A percentile compares a stretch with the other conserved stretches of the same genome.
phyloP scores from a whole-genome alignment of 2,329 filamentous ascomycete genomes.

The Botrytis hyacinthi region DNA sequence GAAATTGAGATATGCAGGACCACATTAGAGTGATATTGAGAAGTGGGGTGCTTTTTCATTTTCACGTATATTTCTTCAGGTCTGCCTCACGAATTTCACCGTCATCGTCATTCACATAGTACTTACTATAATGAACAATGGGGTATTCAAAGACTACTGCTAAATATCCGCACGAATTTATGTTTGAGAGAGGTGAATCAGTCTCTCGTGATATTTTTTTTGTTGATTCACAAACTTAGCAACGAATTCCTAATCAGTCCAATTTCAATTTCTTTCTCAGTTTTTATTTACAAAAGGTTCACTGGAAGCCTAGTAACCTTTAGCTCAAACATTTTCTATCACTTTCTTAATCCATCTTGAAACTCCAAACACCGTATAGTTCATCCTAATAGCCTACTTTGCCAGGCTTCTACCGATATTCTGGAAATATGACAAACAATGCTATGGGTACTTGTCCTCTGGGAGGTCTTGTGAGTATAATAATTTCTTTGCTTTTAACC shows the following conservation, averaged over 20 bases:
- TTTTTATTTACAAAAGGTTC: background rate
- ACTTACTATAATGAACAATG: background rate
- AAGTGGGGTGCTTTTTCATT: background rate
- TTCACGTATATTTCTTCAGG: background rate
- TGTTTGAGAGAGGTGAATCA: background rate
- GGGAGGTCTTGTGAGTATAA: constrained; percentile 8
- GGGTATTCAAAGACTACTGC: background rate
- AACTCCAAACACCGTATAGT: background rate
- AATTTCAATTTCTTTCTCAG: background rate
- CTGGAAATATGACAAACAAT: background rate
- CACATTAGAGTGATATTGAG: too few relatives aligned
- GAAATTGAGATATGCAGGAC: background rate
- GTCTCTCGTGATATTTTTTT: background rate
- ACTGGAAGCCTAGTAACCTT: background rate
- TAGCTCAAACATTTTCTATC: too few relatives aligned
- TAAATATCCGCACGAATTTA: background rate
- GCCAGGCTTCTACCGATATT: background rate
- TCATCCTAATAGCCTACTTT: background rate
- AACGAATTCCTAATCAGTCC: background rate
- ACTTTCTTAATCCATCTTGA: background rate
- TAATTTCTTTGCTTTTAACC: background rate
- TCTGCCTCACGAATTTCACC: background rate
- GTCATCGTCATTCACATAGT: background rate
- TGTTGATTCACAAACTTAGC: background rate
- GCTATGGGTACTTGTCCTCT: constrained; percentile 9